Evolutionary conservation across 495 filamentous ascomycete species (phyloP).

Genomic region (Daldinia vernicosa): DNA sequence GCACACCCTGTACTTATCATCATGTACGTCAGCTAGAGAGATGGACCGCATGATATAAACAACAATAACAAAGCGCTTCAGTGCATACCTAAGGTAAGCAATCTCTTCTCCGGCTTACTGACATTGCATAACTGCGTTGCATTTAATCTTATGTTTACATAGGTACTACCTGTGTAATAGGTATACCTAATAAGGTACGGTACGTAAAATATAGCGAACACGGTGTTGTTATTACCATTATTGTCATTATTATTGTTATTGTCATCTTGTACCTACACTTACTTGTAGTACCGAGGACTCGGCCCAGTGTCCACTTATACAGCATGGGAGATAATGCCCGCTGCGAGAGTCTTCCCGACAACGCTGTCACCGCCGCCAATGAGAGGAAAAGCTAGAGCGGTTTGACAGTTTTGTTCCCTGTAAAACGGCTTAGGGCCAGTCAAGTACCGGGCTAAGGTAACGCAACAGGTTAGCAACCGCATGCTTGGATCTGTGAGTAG

Average conservation of each 20-base stretch:
- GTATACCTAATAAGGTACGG: too few species aligned
- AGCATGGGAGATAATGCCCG: slow-evolving; percentile 19
- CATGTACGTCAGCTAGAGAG: slow-evolving; percentile 35
- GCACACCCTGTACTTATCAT: slow-evolving; percentile 17
- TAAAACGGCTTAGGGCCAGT: neutral
- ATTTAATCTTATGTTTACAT: slow-evolving; percentile 17
- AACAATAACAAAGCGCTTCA: slow-evolving; percentile 1
- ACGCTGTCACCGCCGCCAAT: neutral
- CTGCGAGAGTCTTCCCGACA: slow-evolving; percentile 7
- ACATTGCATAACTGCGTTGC: slow-evolving; percentile 14
- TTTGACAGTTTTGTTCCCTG: slow-evolving; percentile 11
- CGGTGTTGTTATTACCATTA: neutral
- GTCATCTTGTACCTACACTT: too few species aligned
- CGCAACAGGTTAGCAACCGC: slow-evolving; percentile 9
- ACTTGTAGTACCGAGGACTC: slow-evolving; percentile 33
- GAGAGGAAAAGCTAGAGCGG: neutral
- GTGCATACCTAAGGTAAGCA: slow-evolving; percentile 12
- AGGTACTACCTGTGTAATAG: too few species aligned
- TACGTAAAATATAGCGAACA: neutral
- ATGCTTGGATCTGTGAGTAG: neutral
- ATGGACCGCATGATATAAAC: slow-evolving; percentile 23
- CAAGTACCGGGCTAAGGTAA: slow-evolving; percentile 8
- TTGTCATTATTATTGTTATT: neutral
- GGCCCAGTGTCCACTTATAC: slow-evolving; percentile 24
- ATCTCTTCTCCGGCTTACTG: neutral